A percentile compares a stretch with the other conserved stretches of the same genome.
phyloP scores from a whole-genome alignment of 2,329 filamentous ascomycete species.

The Pseudopithomyces maydicus region DNA sequence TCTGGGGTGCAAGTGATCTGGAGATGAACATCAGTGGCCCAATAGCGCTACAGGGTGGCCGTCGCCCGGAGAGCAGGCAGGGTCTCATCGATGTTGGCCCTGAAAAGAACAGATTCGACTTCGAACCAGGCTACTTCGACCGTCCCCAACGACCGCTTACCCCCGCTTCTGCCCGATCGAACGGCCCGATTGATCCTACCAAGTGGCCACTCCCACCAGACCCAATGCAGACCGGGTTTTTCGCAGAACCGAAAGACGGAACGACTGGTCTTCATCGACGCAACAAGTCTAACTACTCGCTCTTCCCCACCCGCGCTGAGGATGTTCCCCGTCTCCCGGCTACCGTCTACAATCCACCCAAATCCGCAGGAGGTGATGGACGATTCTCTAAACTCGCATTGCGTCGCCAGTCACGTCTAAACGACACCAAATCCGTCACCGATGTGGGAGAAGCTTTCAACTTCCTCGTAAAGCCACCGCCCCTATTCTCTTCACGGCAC shows the following conservation, averaged over 20 bases:
- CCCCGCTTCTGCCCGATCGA: slow-evolving; percentile 32
- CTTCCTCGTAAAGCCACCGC: slow-evolving; percentile 43
- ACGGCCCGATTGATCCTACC: slow-evolving; percentile 37
- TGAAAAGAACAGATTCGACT: slow-evolving; percentile 45
- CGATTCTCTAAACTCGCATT: slow-evolving; percentile 37
- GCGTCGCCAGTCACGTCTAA: slow-evolving; percentile 37
- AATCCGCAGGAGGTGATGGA: slow-evolving; percentile 18
- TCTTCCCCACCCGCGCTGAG: slow-evolving; percentile 46
- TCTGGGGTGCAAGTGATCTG: slow-evolving; percentile 51
- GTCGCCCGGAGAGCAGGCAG: slow-evolving; percentile 40
- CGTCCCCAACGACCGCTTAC: slow-evolving; percentile 38
- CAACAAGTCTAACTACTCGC: slow-evolving; percentile 41
- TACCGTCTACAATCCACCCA: slow-evolving; percentile 43
- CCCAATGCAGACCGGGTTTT: slow-evolving; percentile 22
- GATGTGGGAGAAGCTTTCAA: slow-evolving; percentile 45
- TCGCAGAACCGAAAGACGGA: slow-evolving; percentile 24
- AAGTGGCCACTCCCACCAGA: slow-evolving; percentile 45
- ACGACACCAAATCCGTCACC: slow-evolving; percentile 37
- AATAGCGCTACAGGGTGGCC: slow-evolving; percentile 37
- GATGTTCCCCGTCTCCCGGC: slow-evolving; percentile 46
- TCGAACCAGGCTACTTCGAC: slow-evolving; percentile 39
- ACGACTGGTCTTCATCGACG: slow-evolving; percentile 25
- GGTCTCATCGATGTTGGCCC: slow-evolving; percentile 43
- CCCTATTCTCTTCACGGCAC: slow-evolving; percentile 48
- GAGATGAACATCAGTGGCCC: slow-evolving; percentile 50